These are phyloP conservation scores for Coccinonectria pachysandricola DNA, from an alignment of 2,329 filamentous ascomycete genomes.

Conservation along the genomic window DNA sequence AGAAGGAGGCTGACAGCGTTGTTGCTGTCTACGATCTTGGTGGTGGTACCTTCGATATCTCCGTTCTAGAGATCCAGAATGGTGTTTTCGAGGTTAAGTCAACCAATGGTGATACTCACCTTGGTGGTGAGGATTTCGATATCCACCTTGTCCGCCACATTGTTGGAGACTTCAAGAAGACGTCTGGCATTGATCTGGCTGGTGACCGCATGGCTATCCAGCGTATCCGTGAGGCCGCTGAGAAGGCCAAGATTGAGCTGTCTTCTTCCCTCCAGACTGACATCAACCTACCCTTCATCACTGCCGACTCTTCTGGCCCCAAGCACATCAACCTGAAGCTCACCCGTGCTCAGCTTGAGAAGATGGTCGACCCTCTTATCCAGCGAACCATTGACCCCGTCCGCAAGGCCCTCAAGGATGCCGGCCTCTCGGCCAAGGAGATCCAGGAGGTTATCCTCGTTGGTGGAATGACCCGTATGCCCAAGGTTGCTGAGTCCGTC, in stretches of 20 bases:
- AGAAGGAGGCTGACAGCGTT: slow-evolving; percentile 83
- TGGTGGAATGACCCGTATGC: slow-evolving; percentile 99
- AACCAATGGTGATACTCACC: slow-evolving; percentile 96
- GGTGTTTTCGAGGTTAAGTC: slow-evolving; percentile 99
- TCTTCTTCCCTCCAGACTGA: slow-evolving; percentile 92
- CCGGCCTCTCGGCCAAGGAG: slow-evolving; percentile 79
- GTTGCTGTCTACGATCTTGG: slow-evolving; percentile 96
- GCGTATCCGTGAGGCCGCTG: slow-evolving; percentile 95
- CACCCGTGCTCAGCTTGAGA: slow-evolving; percentile 83
- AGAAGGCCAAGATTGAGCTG: slow-evolving; percentile 99
- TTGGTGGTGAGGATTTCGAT: slow-evolving; percentile 97
- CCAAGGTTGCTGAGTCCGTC: slow-evolving; percentile 92
- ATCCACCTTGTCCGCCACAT: slow-evolving; percentile 90
- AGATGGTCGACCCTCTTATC: slow-evolving; percentile 84
- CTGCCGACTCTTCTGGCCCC: slow-evolving; percentile 85
- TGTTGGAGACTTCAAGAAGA: slow-evolving; percentile 93
- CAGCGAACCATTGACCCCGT: slow-evolving; percentile 80
- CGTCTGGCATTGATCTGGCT: slow-evolving; percentile 82
- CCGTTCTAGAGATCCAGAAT: slow-evolving; percentile 91
- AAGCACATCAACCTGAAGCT: slow-evolving; percentile 99
- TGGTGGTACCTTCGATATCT: slow-evolving; percentile 99
- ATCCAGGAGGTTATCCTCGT: slow-evolving; percentile 97
- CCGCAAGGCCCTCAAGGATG: slow-evolving; percentile 94
- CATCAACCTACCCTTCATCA: slow-evolving; percentile 98
- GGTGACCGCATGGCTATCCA: slow-evolving; percentile 96